Evolutionary conservation across 2,329 filamentous ascomycete species (phyloP), one percentile per base, ranked within the genome.

Genomic region (Ceratocystis cubensis): DNA sequence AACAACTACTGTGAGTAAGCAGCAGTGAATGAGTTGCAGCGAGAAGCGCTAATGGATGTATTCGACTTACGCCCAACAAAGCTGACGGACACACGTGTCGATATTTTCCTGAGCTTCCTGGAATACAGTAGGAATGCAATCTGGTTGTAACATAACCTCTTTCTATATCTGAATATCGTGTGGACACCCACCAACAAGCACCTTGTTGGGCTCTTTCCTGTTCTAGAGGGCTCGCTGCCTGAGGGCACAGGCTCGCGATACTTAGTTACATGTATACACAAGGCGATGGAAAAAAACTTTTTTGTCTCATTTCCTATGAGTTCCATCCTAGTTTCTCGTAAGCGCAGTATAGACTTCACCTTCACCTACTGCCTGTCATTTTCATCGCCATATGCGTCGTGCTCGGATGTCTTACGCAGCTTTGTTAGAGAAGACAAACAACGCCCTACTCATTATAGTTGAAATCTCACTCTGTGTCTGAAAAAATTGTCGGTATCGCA

Each of bases 161-260:
- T 59, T 59, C 53, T 17, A 6, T n/a, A 59, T n/a, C n/a, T 59
- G 3, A 59, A 7, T 6, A 59, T 33, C 53, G 53, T 59, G 53
- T 59, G 25, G 17, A 22, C 46, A 50, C 5, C 53, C 53, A 59
- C 10, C 1, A 33, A 10, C 8, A 37, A 37, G 33, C 53, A 59
- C 53, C 53, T 37, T 59, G 28, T 8, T 59, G 53, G 25, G 10
- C 53, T 59, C 53, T 22, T 59, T 59, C 53, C 53, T 59, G 22
- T 57, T 30, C 22, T 5, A 30, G 22, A 22, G 17, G 25, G 5
- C 53, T 57, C 30, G 53, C 17, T 59, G 53, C 53, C 53, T 25
- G n/a, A 59, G 53, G 53, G 28, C 22, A 33, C 33, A n/a, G 33
- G 53, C 10, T 59, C 53, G 33, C 7, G 53, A 59, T 59, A 59